Evolutionary conservation across 2,329 filamentous ascomycete species (phyloP).

Genomic region (Clonostachys sp.): DNA sequence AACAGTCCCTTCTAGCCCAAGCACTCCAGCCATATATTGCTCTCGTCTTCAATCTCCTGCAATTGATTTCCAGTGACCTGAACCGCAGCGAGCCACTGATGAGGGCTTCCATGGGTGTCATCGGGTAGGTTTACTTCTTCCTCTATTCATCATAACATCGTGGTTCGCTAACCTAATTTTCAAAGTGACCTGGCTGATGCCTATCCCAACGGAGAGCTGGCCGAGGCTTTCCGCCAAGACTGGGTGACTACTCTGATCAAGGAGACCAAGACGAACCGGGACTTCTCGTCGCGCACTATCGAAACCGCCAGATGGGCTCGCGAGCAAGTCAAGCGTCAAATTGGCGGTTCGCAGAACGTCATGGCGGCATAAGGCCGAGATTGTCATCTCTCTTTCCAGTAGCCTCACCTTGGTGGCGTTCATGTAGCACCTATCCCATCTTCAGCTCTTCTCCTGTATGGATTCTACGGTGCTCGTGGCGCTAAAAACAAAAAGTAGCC

Average conservation of each 20-base stretch:
- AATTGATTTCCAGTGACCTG: conserved; percentile 72
- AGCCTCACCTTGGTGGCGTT: background rate
- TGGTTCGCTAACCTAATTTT: conserved; percentile 20
- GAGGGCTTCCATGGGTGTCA: conserved; percentile 93
- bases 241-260: conserved; percentile 89
- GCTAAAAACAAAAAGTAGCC: background rate
- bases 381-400: background rate
- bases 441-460: background rate
- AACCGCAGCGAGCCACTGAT: conserved; percentile 91
- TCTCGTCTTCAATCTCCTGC: conserved; percentile 82
- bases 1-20: conserved; percentile 45
- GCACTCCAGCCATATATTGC: conserved; percentile 73
- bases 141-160: conserved; percentile 5
- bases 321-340: conserved; percentile 94
- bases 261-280: conserved; percentile 84
- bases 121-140: conserved; percentile 63
- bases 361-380: conserved; percentile 27
- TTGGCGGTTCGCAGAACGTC: conserved; percentile 45
- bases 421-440: background rate
- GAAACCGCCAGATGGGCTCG: conserved; percentile 96
- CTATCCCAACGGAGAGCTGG: conserved; percentile 85
- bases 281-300: conserved; percentile 79
- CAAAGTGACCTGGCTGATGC: conserved; percentile 85
- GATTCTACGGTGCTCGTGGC: no score
- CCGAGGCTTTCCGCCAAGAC: conserved; percentile 80